phyloP scores from a whole-genome alignment of 2,329 filamentous ascomycete genomes.

The Helotiales sp. region DNA sequence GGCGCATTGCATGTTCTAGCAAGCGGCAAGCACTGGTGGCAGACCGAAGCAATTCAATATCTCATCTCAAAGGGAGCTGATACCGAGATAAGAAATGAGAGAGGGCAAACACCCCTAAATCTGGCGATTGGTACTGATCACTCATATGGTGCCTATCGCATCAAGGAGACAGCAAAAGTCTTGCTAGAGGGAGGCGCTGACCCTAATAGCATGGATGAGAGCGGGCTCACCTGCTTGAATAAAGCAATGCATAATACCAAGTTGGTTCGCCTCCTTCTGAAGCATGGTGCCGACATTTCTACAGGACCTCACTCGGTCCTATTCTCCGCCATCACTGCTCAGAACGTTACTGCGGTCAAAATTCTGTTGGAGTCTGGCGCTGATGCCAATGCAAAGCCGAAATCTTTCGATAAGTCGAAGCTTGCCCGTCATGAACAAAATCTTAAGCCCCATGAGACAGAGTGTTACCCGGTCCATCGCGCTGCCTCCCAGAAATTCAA shows the following conservation, averaged over 20 bases:
- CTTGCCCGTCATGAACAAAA: neutral
- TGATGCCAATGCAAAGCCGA: constrained; percentile 12
- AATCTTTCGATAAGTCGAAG: neutral
- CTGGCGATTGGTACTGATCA: constrained; percentile 12
- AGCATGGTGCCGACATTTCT: constrained; percentile 21
- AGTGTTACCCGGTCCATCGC: constrained; percentile 11
- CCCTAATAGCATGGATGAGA: constrained; percentile 8
- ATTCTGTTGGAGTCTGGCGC: constrained; percentile 12
- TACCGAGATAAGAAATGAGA: constrained; percentile 9
- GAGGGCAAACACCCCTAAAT: constrained; percentile 1
- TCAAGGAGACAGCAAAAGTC: constrained; percentile 2
- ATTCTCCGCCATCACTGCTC: constrained; percentile 10
- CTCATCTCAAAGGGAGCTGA: constrained; percentile 12
- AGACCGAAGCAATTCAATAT: constrained; percentile 19
- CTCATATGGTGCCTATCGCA: neutral
- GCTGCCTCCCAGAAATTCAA: constrained; percentile 15
- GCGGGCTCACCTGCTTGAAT: constrained; percentile 16
- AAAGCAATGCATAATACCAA: constrained; percentile 18
- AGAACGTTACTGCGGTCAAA: constrained; percentile 2
- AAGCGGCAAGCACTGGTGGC: constrained; percentile 14
- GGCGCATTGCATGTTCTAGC: constrained; percentile 19
- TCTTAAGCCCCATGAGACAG: neutral
- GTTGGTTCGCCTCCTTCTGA: constrained; percentile 21
- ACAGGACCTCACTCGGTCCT: constrained; percentile 8
- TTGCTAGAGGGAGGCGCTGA: constrained; percentile 17